A percentile compares a stretch with the other conserved stretches of the same genome.
These are phyloP conservation scores for Cystofilobasidium macerans DNA, from an alignment of 768 basidiomycete genomes.

Conservation along the genomic window DNA sequence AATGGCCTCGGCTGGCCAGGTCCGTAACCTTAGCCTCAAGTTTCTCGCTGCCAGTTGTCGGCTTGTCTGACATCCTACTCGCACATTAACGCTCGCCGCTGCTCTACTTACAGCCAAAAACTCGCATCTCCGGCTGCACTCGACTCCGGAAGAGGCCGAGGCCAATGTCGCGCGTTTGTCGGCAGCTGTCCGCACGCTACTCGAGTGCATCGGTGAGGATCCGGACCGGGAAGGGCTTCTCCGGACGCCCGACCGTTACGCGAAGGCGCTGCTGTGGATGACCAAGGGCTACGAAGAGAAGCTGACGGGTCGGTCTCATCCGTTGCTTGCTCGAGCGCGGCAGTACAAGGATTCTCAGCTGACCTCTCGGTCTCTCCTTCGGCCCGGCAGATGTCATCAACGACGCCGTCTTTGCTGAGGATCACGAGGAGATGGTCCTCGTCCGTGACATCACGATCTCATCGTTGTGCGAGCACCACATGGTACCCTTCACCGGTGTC, in stretches of 20 bases:
- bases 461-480: conserved; percentile 94
- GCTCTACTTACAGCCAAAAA: conserved; percentile 58
- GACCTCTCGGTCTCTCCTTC: background rate
- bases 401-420: conserved; percentile 94
- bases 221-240: conserved; percentile 86
- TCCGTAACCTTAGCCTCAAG: conserved; percentile 14
- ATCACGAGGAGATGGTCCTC: conserved; percentile 99
- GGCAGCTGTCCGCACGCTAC: conserved; percentile 73
- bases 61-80: conserved; percentile 4
- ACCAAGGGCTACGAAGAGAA: conserved; percentile 96
- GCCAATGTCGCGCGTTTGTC: conserved; percentile 67
- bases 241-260: conserved; percentile 87
- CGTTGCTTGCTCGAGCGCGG: background rate
- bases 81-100: background rate
- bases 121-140: conserved; percentile 70
- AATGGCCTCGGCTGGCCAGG: conserved; percentile 34
- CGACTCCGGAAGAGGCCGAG: conserved; percentile 59
- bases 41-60: background rate
- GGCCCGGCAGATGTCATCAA: conserved; percentile 96
- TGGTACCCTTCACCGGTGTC: conserved; percentile 96
- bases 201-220: conserved; percentile 97
- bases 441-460: conserved; percentile 96
- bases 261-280: conserved; percentile 97
- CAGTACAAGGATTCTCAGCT: background rate
- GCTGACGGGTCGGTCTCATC: conserved; percentile 53